Evolutionary conservation across 805 yeast genomes (phyloP), one percentile per base, ranked within the genome.

Genomic region (Barnettozyma vustinii): DNA sequence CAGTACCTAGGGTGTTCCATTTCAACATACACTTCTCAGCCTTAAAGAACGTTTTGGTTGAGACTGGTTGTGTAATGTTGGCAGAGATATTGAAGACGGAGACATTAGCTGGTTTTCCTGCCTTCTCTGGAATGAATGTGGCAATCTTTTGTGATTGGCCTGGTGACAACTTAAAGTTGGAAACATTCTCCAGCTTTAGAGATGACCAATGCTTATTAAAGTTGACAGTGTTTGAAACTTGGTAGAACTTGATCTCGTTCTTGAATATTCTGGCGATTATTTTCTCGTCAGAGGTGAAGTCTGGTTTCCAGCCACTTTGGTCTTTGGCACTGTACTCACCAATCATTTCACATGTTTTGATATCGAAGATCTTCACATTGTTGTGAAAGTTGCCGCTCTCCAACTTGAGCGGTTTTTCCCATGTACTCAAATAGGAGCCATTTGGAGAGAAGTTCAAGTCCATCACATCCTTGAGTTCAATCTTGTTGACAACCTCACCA

Each of bases 1-100:
- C 96, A 52, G 97, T 94, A 52, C 99, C 99, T 54, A 90, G 76
- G 33, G 81, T 77, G 68, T 95, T 94, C 99, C 99, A 94, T 65
- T 80, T 84, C 71, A 94, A 79, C 59, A 80, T 84, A 68, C 97
- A 94, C 56, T 87, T 80, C 65, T 94, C 99, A 45, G 97, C 98
- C 71, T 92, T 91, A 79, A 94, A 94, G 60, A 94, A 88, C 50
- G 88, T 81, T 67, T 92, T 94, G 52, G 83, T 80, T 46, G 94
- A 84, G 44, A 89, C 82, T 32, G 96, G 92, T 57, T 82, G 87
- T 5, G 65, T 59, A 19, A 66, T 64, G 18, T 60, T 56, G 61
- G 85, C 75, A 27, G 95, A 51, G 52, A 88, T 74, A 60, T 85
- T 84, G 70, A 85, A 94, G 52, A 95, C 84, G 54, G 84, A 79